Evolutionary conservation across 2,329 filamentous ascomycete genomes (phyloP).

Genomic region (Dactylellina drechsleri): DNA sequence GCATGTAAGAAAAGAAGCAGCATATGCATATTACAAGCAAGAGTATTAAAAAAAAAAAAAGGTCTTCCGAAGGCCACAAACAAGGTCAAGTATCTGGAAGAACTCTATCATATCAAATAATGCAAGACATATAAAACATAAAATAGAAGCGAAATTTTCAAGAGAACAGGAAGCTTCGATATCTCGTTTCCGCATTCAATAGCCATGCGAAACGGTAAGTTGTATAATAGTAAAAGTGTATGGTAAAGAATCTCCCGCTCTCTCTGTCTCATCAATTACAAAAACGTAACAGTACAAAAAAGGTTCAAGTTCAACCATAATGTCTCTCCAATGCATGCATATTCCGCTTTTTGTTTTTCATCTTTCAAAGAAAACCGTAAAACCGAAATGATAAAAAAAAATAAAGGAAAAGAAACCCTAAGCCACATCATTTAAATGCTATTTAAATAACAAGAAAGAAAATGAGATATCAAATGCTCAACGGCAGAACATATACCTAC

Average conservation of each 20-base stretch:
- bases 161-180: no score
- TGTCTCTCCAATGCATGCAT: conserved; percentile 31
- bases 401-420: conserved; percentile 15
- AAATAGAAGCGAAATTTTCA: neutral
- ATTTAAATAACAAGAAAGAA: neutral
- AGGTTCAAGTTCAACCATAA: conserved; percentile 14
- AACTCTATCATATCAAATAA: neutral
- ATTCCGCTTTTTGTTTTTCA: conserved; percentile 26
- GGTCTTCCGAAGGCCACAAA: neutral
- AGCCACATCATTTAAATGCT: conserved; percentile 16
- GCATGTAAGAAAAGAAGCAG: no score
- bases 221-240: no score
- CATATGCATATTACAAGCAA: conserved; percentile 23
- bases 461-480: conserved; percentile 2
- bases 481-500: conserved; percentile 7
- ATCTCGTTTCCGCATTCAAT: no score
- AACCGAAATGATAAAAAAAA: conserved; percentile 10
- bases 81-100: neutral
- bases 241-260: no score
- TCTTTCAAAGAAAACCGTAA: conserved; percentile 20
- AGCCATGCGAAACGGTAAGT: no score
- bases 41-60: neutral
- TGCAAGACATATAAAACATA: conserved; percentile 10
- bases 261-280: conserved; percentile 11
- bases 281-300: conserved; percentile 5